A percentile compares a stretch with the other conserved stretches of the same genome.
Evolutionary conservation across 179 eudicot genomes (phyloP).

Genomic region (Corrigiola litoralis): DNA sequence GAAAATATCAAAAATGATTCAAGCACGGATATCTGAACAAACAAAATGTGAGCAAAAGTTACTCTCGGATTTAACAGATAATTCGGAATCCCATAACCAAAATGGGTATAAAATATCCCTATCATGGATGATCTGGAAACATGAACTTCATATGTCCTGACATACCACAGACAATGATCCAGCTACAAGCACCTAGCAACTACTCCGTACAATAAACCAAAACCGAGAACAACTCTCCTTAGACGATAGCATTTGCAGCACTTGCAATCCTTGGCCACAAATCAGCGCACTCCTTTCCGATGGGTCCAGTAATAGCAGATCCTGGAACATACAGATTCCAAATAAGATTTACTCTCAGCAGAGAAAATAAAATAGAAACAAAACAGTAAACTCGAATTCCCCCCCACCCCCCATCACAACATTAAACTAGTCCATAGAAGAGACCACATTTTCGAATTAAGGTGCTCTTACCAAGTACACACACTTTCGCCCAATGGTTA

Average conservation of each 20-base stretch:
- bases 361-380: too few species aligned
- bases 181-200: background rate
- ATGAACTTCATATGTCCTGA: background rate
- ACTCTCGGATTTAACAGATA: too few species aligned
- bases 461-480: too few species aligned
- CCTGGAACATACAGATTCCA: constrained; percentile 18
- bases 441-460: too few species aligned
- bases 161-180: background rate
- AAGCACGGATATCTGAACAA: too few species aligned
- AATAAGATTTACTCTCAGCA: too few species aligned
- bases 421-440: too few species aligned
- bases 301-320: constrained; percentile 45
- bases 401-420: too few species aligned
- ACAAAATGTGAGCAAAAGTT: too few species aligned
- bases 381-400: too few species aligned
- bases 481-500: too few species aligned
- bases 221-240: background rate
- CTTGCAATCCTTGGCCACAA: constrained; percentile 48
- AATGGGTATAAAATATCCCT: background rate
- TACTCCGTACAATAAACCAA: background rate
- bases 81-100: background rate
- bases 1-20: too few species aligned
- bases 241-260: constrained; percentile 46
- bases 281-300: constrained; percentile 46
- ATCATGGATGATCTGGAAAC: background rate